Percentiles rank a stretch among this genome's conserved stretches.
These are phyloP conservation scores for Xylariaceae sp. DNA, from an alignment of 2,329 filamentous ascomycete genomes.

Conservation along the genomic window DNA sequence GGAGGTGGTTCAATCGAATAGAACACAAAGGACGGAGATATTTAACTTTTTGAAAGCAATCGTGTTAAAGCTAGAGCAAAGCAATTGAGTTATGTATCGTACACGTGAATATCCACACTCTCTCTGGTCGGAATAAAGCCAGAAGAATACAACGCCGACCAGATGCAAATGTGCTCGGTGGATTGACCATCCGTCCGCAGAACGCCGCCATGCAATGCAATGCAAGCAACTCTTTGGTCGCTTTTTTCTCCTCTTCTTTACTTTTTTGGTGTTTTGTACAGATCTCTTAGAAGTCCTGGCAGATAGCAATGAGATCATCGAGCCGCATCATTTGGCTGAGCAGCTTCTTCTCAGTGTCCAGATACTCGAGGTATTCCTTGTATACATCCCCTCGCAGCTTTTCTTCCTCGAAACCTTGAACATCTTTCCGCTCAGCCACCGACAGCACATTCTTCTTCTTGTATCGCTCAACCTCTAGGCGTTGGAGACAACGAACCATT, in stretches of 20 bases:
- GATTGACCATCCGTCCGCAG: conserved; percentile 9
- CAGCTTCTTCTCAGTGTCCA: conserved; percentile 67
- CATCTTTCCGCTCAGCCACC: conserved; percentile 80
- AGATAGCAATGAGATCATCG: conserved; percentile 78
- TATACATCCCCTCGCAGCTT: conserved; percentile 73
- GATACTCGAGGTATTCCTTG: conserved; percentile 54
- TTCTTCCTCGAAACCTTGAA: conserved; percentile 77
- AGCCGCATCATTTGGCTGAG: conserved; percentile 74
- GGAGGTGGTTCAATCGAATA: too few relatives aligned
- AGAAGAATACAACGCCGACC: conserved; percentile 2
- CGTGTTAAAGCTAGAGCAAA: too few relatives aligned
- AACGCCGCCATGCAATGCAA: conserved; percentile 31
- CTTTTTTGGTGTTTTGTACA: conserved; percentile 15
- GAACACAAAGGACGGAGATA: too few relatives aligned
- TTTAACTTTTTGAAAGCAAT: too few relatives aligned
- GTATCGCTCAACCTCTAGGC: conserved; percentile 70
- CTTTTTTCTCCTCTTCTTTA: conserved; percentile 1
- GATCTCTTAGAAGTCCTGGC: conserved; percentile 60
- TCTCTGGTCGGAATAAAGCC: conserved; percentile 1
- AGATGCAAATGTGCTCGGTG: conserved; percentile 12
- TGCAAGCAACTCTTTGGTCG: conserved; percentile 4
- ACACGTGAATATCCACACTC: too few relatives aligned
- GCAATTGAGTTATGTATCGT: too few relatives aligned
- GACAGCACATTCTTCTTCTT: conserved; percentile 69
- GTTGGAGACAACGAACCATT: conserved; percentile 81